These are phyloP conservation scores for Epichloe elymi DNA, from an alignment of 2,329 filamentous ascomycete species.

Conservation along the genomic window DNA sequence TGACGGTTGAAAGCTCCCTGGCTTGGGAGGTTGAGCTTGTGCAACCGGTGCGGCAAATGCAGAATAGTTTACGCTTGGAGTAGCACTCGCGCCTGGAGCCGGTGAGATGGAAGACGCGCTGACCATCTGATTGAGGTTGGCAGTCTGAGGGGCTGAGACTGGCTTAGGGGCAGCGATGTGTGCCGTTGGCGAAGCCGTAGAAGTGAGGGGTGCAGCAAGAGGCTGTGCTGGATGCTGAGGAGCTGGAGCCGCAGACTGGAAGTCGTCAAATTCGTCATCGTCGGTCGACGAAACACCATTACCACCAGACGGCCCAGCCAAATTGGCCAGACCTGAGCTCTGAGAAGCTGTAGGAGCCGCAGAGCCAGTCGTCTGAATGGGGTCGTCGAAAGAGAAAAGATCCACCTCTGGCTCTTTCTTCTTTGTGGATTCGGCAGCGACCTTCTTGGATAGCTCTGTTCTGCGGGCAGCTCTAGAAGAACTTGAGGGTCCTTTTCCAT, in stretches of 20 bases:
- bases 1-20: conserved; percentile 56
- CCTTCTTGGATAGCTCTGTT: conserved; percentile 26
- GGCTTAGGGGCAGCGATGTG: conserved; percentile 76
- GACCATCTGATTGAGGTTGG: conserved; percentile 67
- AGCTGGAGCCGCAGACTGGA: conserved; percentile 70
- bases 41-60: conserved; percentile 34
- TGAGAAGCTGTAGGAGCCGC: conserved; percentile 32
- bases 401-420: conserved; percentile 83
- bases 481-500: conserved; percentile 49
- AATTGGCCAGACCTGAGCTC: conserved; percentile 32
- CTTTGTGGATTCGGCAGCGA: conserved; percentile 52
- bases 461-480: conserved; percentile 30
- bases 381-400: conserved; percentile 84
- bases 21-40: conserved; percentile 37
- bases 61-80: conserved; percentile 49
- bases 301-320: conserved; percentile 18
- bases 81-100: conserved; percentile 41
- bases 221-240: conserved; percentile 33
- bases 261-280: conserved; percentile 95
- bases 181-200: conserved; percentile 39
- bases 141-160: conserved; percentile 68
- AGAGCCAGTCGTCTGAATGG: conserved; percentile 36
- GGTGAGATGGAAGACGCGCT: conserved; percentile 73
- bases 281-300: conserved; percentile 29
- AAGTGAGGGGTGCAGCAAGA: conserved; percentile 33